Conservation (phyloP, 768 basidiomycete genomes). For the Mycena rosella region DNA sequence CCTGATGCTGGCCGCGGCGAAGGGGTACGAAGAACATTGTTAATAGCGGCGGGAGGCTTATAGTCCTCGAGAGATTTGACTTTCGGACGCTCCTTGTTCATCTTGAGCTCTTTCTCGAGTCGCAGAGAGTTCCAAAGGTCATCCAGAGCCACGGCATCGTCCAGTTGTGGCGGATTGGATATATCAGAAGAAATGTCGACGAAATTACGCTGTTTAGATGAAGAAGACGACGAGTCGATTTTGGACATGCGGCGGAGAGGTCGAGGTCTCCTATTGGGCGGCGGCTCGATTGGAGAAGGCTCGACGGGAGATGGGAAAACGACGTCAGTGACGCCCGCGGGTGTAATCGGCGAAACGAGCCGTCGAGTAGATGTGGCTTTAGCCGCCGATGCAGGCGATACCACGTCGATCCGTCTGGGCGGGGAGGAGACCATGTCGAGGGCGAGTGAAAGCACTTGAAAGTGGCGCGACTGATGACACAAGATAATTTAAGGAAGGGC, state of each 20-base stretch:
- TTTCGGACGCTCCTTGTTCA: slow-evolving; percentile 58
- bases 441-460: slow-evolving; percentile 19
- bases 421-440: slow-evolving; percentile 20
- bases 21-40: slow-evolving; percentile 9
- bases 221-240: slow-evolving; percentile 18
- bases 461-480: slow-evolving; percentile 23
- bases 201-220: slow-evolving; percentile 16
- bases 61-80: slow-evolving; percentile 59
- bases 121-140: slow-evolving; percentile 59
- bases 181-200: slow-evolving; percentile 27
- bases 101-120: slow-evolving; percentile 55
- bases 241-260: slow-evolving; percentile 27
- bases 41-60: slow-evolving; percentile 9
- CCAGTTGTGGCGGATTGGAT: slow-evolving; percentile 34
- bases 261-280: slow-evolving; percentile 10
- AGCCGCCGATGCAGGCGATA: slow-evolving; percentile 5
- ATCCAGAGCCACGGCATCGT: slow-evolving; percentile 49
- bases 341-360: slow-evolving; percentile 28
- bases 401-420: slow-evolving; percentile 17
- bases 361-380: slow-evolving; percentile 14
- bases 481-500: slow-evolving; percentile 15
- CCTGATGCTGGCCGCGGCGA: slow-evolving; percentile 33
- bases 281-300: slow-evolving; percentile 13
- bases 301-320: slow-evolving; percentile 29
- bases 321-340: slow-evolving; percentile 32